Evolutionary conservation across 371 early-diverging fungal genomes (phyloP), one percentile per base, ranked within the genome.

Genomic region (Basidiobolus meristosporus): DNA sequence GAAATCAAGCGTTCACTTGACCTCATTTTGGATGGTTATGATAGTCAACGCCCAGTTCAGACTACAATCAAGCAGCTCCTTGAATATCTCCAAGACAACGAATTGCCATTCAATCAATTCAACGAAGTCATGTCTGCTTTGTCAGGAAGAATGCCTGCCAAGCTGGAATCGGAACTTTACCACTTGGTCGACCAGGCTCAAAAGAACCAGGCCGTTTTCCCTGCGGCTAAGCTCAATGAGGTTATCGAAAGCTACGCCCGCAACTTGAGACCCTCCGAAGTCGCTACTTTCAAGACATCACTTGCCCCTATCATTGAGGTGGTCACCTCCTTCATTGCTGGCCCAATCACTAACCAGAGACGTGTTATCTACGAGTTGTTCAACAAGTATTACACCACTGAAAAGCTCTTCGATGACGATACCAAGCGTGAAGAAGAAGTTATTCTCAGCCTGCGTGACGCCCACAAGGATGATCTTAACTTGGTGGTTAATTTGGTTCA

Each of bases 51-150:
- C 17, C 57, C 80, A 54, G 51, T 75, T 28, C 55, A 67, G 40
- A 52, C 71, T 30, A 70, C 77, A 20, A 63, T 84, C 55, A 73
- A 81, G 59, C 64, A 74, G 35, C 57, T 91, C 35, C 51, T 76
- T 26, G 85, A 78, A 43, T 59, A 80, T 2, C 60, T 91, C 46
- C 67, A 68, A 41, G 65, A 78, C 46, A 70, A 73, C 1, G 78
- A 84, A 38, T 70, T 96, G 31, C 97, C 97, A 17, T 82, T 76
- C 67, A 63, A 73, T 32, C 90, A 90, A 57, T 59, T 84, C 53
- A 63, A 59, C 41, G 69, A 84, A 45, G 68, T 81, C 26, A 67
- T 93, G 37, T 85, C 92, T 22, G 65, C 82, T 3, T 55, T 96
- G 28, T 63, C 77, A 41, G 82, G 90, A 45, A 82, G 96, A 48